Evolutionary conservation across 768 basidiomycete genomes (phyloP).

Genomic region (Filobasidium wieringae): DNA sequence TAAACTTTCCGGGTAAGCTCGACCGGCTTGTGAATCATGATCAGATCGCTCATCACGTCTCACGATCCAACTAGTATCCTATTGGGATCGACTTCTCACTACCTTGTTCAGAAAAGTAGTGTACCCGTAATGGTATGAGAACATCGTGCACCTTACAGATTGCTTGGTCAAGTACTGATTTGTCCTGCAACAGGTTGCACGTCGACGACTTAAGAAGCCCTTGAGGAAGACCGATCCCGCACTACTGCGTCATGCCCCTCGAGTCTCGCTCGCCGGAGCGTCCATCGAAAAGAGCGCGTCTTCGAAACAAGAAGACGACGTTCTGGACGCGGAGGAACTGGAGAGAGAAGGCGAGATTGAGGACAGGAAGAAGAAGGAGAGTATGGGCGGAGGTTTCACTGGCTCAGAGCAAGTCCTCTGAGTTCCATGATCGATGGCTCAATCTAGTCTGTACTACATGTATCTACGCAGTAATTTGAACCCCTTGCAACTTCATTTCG

Average conservation of each 20-base stretch:
- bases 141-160: neutral
- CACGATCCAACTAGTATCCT: constrained; percentile 52
- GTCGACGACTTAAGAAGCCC: constrained; percentile 77
- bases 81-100: constrained; percentile 88
- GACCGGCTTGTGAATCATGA: neutral
- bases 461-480: no score
- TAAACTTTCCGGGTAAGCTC: constrained; percentile 69
- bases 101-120: constrained; percentile 65
- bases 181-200: constrained; percentile 47
- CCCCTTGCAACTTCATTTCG: no score
- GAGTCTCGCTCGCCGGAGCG: constrained; percentile 70
- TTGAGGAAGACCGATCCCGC: constrained; percentile 49
- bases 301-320: constrained; percentile 68
- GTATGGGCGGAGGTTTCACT: no score
- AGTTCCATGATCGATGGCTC: no score
- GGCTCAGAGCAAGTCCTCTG: no score
- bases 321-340: constrained; percentile 40
- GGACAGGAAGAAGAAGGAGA: constrained; percentile 5
- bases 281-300: constrained; percentile 76
- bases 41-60: neutral
- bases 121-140: constrained; percentile 74
- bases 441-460: no score
- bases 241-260: constrained; percentile 58
- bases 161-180: neutral
- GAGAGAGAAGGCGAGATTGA: constrained; percentile 44